Evolutionary conservation across 495 filamentous ascomycete genomes (phyloP).

Genomic region (Sporormia fimetaria): DNA sequence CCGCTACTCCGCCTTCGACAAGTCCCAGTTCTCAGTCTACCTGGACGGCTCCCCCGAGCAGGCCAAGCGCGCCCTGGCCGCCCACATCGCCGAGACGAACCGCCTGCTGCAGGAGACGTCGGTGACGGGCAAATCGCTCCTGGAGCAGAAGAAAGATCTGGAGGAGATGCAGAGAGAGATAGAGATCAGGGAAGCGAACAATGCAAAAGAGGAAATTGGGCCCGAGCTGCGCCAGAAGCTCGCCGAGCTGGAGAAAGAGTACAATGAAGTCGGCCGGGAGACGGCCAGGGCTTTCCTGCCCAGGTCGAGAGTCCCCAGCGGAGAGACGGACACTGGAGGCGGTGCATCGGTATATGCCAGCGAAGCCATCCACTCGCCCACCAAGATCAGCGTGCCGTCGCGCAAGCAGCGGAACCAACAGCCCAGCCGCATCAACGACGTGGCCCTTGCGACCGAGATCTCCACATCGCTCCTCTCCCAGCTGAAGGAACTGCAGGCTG

Average conservation of each 20-base stretch:
- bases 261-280: constrained; percentile 86
- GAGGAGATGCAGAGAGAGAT: constrained; percentile 57
- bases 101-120: constrained; percentile 83
- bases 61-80: constrained; percentile 76
- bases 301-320: constrained; percentile 59
- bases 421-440: constrained; percentile 73
- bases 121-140: constrained; percentile 70
- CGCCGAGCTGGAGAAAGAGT: constrained; percentile 80
- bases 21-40: constrained; percentile 65
- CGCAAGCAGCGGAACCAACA: constrained; percentile 87
- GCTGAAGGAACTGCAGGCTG: constrained; percentile 72
- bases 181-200: too few relatives aligned
- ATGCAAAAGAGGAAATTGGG: constrained; percentile 72
- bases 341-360: constrained; percentile 73
- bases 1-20: constrained; percentile 69
- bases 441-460: constrained; percentile 93
- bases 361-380: constrained; percentile 76
- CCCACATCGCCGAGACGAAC: constrained; percentile 83
- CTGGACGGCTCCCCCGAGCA: constrained; percentile 69
- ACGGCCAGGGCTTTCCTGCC: constrained; percentile 82
- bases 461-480: constrained; percentile 81
- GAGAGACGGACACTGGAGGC: constrained; percentile 33
- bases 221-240: constrained; percentile 75
- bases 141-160: constrained; percentile 73
- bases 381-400: constrained; percentile 73